Conservation (phyloP, 2,329 filamentous ascomycete genomes). For the Colletotrichum tabaci region DNA sequence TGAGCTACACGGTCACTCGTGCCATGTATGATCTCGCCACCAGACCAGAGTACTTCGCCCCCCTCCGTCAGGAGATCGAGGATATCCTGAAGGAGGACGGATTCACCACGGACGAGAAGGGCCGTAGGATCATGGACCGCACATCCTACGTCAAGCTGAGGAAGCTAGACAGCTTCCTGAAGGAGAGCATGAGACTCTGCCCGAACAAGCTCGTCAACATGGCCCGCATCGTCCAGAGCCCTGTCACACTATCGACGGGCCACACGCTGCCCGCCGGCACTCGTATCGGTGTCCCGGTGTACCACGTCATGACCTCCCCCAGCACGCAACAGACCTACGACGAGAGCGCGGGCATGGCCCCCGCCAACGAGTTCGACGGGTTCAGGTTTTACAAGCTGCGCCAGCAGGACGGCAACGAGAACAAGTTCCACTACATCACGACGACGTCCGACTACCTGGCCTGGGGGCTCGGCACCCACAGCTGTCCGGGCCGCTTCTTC, state of each 20-base stretch:
- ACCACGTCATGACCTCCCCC: constrained; percentile 43
- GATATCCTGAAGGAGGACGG: constrained; percentile 52
- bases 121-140: constrained; percentile 24
- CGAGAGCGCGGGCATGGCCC: constrained; percentile 21
- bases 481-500: constrained; percentile 47
- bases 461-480: constrained; percentile 57
- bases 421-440: constrained; percentile 49
- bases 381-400: constrained; percentile 46
- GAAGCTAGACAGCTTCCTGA: constrained; percentile 54
- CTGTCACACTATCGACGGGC: constrained; percentile 48
- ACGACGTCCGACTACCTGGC: constrained; percentile 47
- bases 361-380: constrained; percentile 45
- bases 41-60: constrained; percentile 56
- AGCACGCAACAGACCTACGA: constrained; percentile 42
- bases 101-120: constrained; percentile 40
- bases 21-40: constrained; percentile 57
- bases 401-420: constrained; percentile 37
- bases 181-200: constrained; percentile 52
- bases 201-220: constrained; percentile 45
- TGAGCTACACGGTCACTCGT: constrained; percentile 47
- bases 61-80: constrained; percentile 60
- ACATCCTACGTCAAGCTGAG: constrained; percentile 44
- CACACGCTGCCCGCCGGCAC: constrained; percentile 49
- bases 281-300: constrained; percentile 46
- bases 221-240: constrained; percentile 42